Base-by-base conservation (phyloP, 2,329 filamentous ascomycete species). In the Thelonectria rubi region DNA sequence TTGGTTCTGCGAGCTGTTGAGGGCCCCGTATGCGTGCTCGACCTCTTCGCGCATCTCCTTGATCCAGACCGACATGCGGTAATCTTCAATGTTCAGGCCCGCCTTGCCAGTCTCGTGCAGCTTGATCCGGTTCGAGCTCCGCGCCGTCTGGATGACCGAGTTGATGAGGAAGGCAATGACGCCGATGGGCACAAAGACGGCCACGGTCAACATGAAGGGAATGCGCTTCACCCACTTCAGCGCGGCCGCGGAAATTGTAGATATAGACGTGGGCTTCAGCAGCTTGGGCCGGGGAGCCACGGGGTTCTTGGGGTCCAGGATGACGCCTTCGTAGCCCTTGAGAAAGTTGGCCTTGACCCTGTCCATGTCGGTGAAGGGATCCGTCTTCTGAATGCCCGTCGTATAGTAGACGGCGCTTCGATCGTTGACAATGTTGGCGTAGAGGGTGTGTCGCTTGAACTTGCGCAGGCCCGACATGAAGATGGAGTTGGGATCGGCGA, bases 371-470 rank as follows among this genome's bases (percentile, higher is more conserved):
- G 83, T 83, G 72, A 88, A 98, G 0, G 93, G 94, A 70, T 98
- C 92, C 0, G 84, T 91, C 70, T 88, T 88, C 21, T 89, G 84
- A 47, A 97, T 92, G 18, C 83, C 84, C 0, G 93, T 92, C 0
- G 94, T 97, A 75, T 94, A 97, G 77, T 91, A 92, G 1, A 90
- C 87, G 5, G 92, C 92, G 46, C 87, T 92, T 56, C 88, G 84
- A 78, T 98, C 94, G 76, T 97, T 97, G 72, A 91, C 80, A 48
- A 97, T 88, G 73, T 98, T 98, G 43, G 90, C 84, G 75, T 98
- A 98, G 1, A 97, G 80, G 4, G 87, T 91, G 60, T 88, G 89
- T 56, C 91, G 84, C 74, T 88, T 86, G 79, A 98, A 98, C 68
- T 82, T 85, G 63, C 86, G 84, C 47, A 98, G 82, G 0, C 89